Conservation (phyloP, 2,329 filamentous ascomycete species). For the Pseudogymnoascus sp. region DNA sequence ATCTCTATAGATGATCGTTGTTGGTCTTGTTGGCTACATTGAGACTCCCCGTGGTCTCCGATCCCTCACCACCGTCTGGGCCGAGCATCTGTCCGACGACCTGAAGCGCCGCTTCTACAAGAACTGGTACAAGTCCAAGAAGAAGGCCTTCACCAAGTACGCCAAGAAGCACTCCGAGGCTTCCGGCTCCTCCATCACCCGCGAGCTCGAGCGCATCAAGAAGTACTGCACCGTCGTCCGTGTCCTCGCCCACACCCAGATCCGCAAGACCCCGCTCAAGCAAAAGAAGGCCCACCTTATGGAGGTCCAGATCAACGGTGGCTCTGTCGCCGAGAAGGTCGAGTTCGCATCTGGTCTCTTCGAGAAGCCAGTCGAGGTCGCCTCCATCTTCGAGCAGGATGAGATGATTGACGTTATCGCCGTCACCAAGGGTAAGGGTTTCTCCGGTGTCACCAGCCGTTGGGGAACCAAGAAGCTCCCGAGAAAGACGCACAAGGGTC, state of each 20-base stretch:
- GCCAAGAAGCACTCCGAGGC: slow-evolving; percentile 99
- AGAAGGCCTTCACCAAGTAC: slow-evolving; percentile 99
- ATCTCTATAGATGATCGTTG: slow-evolving; percentile 87
- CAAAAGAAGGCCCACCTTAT: slow-evolving; percentile 99
- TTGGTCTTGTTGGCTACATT: slow-evolving; percentile 99
- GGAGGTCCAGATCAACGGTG: slow-evolving; percentile 99
- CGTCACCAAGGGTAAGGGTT: slow-evolving; percentile 99
- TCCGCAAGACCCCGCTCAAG: slow-evolving; percentile 98
- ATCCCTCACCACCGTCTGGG: slow-evolving; percentile 99
- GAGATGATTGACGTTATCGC: slow-evolving; percentile 99
- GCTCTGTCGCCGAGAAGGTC: slow-evolving; percentile 92
- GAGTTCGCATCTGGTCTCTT: slow-evolving; percentile 91
- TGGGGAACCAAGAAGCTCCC: slow-evolving; percentile 99
- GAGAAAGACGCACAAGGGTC: slow-evolving; percentile 99
- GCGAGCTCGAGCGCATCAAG: slow-evolving; percentile 99
- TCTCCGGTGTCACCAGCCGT: slow-evolving; percentile 90
- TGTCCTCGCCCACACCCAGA: slow-evolving; percentile 98
- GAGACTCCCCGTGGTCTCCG: slow-evolving; percentile 99
- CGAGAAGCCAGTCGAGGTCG: slow-evolving; percentile 96
- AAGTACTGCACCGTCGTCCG: slow-evolving; percentile 99
- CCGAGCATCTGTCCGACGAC: slow-evolving; percentile 97
- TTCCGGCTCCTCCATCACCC: slow-evolving; percentile 81
- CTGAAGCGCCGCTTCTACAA: slow-evolving; percentile 99
- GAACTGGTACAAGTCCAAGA: slow-evolving; percentile 99
- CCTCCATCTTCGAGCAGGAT: slow-evolving; percentile 95